Base-by-base conservation (phyloP, 1,139 yeast species). In the Taphrina deformans region DNA sequence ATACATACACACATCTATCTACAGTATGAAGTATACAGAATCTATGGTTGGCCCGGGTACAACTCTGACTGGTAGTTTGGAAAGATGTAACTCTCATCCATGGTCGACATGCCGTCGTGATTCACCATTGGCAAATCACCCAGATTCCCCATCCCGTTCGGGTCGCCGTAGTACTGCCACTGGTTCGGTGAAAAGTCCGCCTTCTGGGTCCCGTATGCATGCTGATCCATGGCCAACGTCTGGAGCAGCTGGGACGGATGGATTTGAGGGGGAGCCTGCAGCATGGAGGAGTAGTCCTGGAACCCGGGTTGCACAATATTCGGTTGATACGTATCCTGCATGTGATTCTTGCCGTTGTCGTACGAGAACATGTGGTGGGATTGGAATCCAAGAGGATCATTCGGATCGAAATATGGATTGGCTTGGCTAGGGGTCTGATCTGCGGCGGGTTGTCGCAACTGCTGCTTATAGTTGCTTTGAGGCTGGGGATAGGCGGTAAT, bases 241-340 rank as follows among this genome's bases (percentile, higher is more conserved):
- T 44, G 48, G 12, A 44, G 48, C 48, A 44, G 24, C 48, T 44
- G 27, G 12, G 48, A 21, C 12, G 53, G 53, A 16, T 48, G 35
- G 14, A 6, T 18, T 23, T 16, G 23, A 6, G 33, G 23, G 3
- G 10, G 53, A 6, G 23, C 23, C n/a, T 48, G 53, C n/a, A 48
- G 33, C 18, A 48, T 2, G 33, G 53, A 48, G 21, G 35, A 48
- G 35, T 48, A 48, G 23, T 48, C 53, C 12, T 24, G 33, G 35
- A 48, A 27, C 1, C 35, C 35, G 18, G 53, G 35, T 10, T 48
- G 53, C 10, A 16, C 53, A 5, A 48, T 16, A 16, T 48, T 26
- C 23, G 53, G 53, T 21, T 48, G 53, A 27, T 48, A 48, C 33
- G 53, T 48, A 21, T 48, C 53, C 16, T 48, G 53, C 35, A 29